A percentile compares a stretch with the other conserved stretches of the same genome.
These are phyloP conservation scores for Tetratostichococcus sp. DNA, from an alignment of 139 green algal species.

Conservation along the genomic window DNA sequence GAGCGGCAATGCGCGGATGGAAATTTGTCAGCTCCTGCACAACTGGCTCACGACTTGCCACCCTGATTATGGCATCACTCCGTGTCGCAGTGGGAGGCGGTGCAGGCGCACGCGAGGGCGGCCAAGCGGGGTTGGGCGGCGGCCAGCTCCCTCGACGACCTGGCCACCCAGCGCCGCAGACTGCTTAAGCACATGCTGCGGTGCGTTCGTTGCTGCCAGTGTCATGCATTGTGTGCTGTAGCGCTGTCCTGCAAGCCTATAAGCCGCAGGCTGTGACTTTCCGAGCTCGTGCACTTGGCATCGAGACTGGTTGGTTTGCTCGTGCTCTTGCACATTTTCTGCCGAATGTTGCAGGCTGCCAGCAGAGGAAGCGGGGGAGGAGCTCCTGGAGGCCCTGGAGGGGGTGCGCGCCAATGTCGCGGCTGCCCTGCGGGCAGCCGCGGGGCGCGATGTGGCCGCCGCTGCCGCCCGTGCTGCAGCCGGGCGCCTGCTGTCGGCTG, in stretches of 20 bases:
- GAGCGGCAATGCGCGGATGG: too few species aligned
- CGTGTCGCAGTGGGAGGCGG: neutral
- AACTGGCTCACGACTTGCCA: too few species aligned
- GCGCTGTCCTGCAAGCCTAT: too few species aligned
- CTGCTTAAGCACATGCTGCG: neutral
- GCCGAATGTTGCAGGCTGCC: constrained; percentile 4
- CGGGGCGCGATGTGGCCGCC: neutral
- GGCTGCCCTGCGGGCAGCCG: neutral
- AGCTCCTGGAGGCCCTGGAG: neutral
- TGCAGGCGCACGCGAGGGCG: neutral
- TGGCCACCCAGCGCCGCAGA: neutral
- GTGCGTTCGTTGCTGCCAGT: neutral
- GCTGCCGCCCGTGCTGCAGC: neutral
- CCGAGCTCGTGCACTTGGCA: too few species aligned
- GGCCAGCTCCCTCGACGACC: neutral
- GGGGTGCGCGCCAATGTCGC: neutral
- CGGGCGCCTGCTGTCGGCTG: neutral
- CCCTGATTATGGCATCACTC: neutral
- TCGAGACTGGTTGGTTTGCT: too few species aligned
- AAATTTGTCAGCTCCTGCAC: too few species aligned
- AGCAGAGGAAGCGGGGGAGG: neutral
- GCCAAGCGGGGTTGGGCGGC: neutral
- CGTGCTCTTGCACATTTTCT: too few species aligned
- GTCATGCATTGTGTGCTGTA: neutral
- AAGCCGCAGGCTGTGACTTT: too few species aligned